Percentiles rank a stretch among this genome's conserved stretches.
Evolutionary conservation across 768 basidiomycete genomes (phyloP).

Genomic region (Termitomyces sp.): DNA sequence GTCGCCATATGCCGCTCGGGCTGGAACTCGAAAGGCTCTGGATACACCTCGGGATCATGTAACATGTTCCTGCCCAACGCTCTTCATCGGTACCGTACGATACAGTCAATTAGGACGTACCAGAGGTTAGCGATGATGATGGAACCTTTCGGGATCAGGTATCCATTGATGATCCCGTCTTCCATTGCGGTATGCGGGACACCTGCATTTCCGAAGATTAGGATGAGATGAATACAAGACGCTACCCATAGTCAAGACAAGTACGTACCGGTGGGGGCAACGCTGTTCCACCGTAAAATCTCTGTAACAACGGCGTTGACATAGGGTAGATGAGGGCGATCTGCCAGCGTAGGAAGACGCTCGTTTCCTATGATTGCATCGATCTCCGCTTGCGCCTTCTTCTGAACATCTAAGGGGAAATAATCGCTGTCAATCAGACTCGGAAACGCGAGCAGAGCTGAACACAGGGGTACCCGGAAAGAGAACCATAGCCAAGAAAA

Average conservation of each 20-base stretch:
- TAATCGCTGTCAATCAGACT: background rate
- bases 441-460: background rate
- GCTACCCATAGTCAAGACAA: too few relatives aligned
- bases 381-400: conserved; percentile 47
- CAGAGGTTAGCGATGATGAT: conserved; percentile 43
- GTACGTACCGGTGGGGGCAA: conserved; percentile 25
- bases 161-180: conserved; percentile 36
- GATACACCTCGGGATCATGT: conserved; percentile 42
- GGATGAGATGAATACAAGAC: background rate
- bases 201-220: conserved; percentile 18
- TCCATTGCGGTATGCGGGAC: conserved; percentile 40
- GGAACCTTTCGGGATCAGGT: conserved; percentile 43
- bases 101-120: conserved; percentile 17
- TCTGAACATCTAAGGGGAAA: conserved; percentile 34
- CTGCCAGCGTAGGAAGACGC: conserved; percentile 32
- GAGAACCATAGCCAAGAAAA: conserved; percentile 44
- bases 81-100: background rate
- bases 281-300: conserved; percentile 41
- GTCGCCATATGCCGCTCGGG: conserved; percentile 38
- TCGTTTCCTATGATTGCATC: conserved; percentile 33
- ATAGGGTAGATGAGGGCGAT: conserved; percentile 44
- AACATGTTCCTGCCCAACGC: conserved; percentile 35
- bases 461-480: conserved; percentile 21
- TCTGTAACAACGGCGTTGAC: conserved; percentile 40
- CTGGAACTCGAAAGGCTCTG: conserved; percentile 43